Evolutionary conservation across 129 eudicot genomes (phyloP).

Genomic region (Heracleum sosnowskyi): DNA sequence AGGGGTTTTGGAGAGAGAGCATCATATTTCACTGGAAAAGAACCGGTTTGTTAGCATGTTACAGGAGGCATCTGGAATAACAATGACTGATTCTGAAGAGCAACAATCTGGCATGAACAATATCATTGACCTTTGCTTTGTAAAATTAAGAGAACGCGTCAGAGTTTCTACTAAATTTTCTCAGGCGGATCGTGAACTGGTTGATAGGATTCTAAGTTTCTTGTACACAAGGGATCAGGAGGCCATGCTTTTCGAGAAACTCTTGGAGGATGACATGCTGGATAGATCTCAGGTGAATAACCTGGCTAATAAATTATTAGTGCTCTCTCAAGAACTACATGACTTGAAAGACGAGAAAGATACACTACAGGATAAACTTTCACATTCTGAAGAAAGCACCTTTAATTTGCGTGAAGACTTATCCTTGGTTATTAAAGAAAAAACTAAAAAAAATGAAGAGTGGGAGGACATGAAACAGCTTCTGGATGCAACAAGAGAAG

Average conservation of each 20-base stretch:
- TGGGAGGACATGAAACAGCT: slow-evolving; percentile 1
- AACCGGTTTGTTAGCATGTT: slow-evolving; percentile 9
- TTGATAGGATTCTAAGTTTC: slow-evolving; percentile 1
- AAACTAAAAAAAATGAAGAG: neutral
- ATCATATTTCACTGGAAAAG: neutral
- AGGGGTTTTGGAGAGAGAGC: slow-evolving; percentile 3
- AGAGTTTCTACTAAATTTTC: slow-evolving; percentile 13
- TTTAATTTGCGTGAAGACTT: neutral
- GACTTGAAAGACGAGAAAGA: slow-evolving; percentile 1
- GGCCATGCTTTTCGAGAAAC: neutral
- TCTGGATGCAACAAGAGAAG: slow-evolving; percentile 13
- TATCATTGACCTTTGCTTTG: neutral
- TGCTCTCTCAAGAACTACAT: slow-evolving; percentile 6
- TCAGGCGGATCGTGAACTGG: neutral
- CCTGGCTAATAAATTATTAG: neutral
- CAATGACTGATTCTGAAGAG: slow-evolving; percentile 1
- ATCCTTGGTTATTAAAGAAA: slow-evolving; percentile 3
- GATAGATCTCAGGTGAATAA: slow-evolving; percentile 4
- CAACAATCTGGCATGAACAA: neutral
- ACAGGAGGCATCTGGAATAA: slow-evolving; percentile 4
- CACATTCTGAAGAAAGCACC: neutral
- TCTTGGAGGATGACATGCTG: slow-evolving; percentile 2
- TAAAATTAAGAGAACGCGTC: neutral
- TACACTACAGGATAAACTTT: slow-evolving; percentile 1
- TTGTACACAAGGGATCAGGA: slow-evolving; percentile 5